Evolutionary conservation across 331 rosid species (phyloP), one percentile per base, ranked within the genome.

Genomic region (Spiraea crenata): DNA sequence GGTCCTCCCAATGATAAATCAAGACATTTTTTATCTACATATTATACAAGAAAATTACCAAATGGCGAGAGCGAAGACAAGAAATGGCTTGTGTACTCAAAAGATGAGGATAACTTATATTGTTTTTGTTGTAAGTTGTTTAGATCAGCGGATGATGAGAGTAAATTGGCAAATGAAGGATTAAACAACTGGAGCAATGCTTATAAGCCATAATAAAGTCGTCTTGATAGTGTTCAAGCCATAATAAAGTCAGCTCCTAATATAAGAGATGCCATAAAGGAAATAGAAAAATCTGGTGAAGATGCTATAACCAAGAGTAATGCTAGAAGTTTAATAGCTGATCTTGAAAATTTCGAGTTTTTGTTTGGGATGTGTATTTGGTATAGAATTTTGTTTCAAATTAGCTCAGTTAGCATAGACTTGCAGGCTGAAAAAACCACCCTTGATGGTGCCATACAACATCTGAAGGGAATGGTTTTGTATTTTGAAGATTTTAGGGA

Each of bases 361-460:
- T 63, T 70, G 1, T 54, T 70, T 20, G 71, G 65, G 3, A 76
- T 62, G 66, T 42, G 2, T 56, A 69, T 76, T 51, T 69, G 39
- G 80, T 40, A 40, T 70, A 65, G 39, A 3, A 41, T 70, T 55
- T 17, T 67, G 14, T 10, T 34, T 67, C 19, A 3, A 42, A 39
- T 69, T 52, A 64, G 62, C 9, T 11, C 31, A 7, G 13, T 65
- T 17, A 64, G 73, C 20, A 57, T 47, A 47, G 17, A 25, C 46
- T 20, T 76, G 41, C 62, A 63, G 50, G 64, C 48, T 31, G 59
- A 77, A 64, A 63, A 57, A 8, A 56, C 71, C 63, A 35, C 11
- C 11, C 57, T 77, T 20, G 76, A 71, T 63, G 55, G 19, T 71
- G 69, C 64, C 16, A 63, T 48, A 25, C 40, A 46, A 16, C 20